phyloP scores from a whole-genome alignment of 2,329 filamentous ascomycete genomes.

The Botryosphaeria agaves region DNA sequence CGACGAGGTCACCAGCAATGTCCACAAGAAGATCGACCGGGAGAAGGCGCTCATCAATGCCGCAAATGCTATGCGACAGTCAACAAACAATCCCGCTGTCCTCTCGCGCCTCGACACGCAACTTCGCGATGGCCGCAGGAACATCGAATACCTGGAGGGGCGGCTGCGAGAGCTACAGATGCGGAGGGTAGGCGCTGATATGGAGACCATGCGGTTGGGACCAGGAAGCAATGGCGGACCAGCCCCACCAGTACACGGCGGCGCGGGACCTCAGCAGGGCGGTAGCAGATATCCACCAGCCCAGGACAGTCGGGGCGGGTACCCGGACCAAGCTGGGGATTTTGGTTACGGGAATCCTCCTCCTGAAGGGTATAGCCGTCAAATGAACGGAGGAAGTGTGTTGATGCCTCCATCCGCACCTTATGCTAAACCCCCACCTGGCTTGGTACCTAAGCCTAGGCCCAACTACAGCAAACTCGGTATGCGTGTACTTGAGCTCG shows the following conservation, averaged over 20 bases:
- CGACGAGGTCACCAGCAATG: constrained; percentile 53
- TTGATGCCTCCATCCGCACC: constrained; percentile 70
- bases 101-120: constrained; percentile 82
- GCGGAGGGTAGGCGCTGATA: constrained; percentile 51
- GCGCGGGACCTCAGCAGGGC: constrained; percentile 10
- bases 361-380: constrained; percentile 36
- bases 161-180: constrained; percentile 77
- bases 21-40: constrained; percentile 93
- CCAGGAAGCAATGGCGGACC: constrained; percentile 25
- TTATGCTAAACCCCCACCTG: constrained; percentile 56
- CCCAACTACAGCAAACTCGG: constrained; percentile 95
- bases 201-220: constrained; percentile 48
- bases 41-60: constrained; percentile 91
- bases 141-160: constrained; percentile 91
- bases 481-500: constrained; percentile 29
- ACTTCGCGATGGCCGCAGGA: constrained; percentile 82
- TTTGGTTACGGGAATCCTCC: constrained; percentile 44
- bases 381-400: constrained; percentile 48
- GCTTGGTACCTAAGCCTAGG: constrained; percentile 56
- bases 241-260: constrained; percentile 13
- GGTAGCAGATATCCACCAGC: constrained; percentile 41
- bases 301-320: constrained; percentile 44
- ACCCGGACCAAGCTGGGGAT: constrained; percentile 31
- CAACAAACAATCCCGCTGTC: constrained; percentile 84
- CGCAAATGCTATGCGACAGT: constrained; percentile 86